These are phyloP conservation scores for Ophiobolus disseminans DNA, from an alignment of 2,329 filamentous ascomycete genomes.

Conservation along the genomic window DNA sequence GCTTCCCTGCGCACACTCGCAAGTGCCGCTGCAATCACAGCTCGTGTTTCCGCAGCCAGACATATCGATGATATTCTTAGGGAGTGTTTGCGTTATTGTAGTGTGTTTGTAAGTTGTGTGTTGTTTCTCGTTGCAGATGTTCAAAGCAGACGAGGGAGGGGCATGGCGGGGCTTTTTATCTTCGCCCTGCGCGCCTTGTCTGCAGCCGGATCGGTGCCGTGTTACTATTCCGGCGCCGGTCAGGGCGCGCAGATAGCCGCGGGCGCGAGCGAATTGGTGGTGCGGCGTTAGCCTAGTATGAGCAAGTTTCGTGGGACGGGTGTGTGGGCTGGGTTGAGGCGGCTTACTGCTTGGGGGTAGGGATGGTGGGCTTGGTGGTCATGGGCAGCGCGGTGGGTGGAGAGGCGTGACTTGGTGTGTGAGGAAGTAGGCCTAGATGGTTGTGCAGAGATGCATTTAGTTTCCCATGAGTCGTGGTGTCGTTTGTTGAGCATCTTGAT, in stretches of 20 bases:
- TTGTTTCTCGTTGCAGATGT: neutral
- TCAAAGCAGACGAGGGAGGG: neutral
- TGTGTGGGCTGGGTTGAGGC: neutral
- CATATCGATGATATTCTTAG: conserved; percentile 25
- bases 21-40: conserved; percentile 36
- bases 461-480: no score
- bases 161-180: neutral
- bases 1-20: conserved; percentile 35
- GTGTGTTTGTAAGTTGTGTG: conserved; percentile 5
- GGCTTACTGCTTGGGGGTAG: neutral
- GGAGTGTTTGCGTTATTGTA: conserved; percentile 3
- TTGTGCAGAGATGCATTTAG: neutral
- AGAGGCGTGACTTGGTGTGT: neutral
- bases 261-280: neutral
- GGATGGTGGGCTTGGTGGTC: neutral
- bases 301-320: conserved; percentile 23
- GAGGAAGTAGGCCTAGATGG: neutral
- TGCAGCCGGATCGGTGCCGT: no score
- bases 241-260: neutral
- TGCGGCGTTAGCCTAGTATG: conserved; percentile 21
- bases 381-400: neutral
- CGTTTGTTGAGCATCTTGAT: no score
- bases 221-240: neutral
- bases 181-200: neutral
- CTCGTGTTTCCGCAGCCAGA: conserved; percentile 39